These are phyloP conservation scores for Phytophthora melonis DNA, from an alignment of 352 stramenopile genomes.

Conservation along the genomic window DNA sequence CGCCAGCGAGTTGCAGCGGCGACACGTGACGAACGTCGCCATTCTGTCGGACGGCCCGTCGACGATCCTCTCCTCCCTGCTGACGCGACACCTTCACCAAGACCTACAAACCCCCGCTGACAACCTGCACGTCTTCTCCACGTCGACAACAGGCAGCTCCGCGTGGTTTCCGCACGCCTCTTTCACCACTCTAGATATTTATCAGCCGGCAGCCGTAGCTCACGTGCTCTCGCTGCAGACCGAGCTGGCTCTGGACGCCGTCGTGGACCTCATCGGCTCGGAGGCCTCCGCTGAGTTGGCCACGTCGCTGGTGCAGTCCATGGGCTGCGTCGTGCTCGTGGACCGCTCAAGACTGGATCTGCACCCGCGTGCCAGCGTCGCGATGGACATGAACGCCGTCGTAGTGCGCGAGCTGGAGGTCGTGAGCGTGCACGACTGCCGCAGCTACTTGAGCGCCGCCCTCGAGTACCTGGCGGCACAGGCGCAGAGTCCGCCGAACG, in stretches of 20 bases:
- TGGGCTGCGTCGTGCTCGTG: conserved; percentile 55
- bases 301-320: conserved; percentile 51
- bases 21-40: conserved; percentile 36
- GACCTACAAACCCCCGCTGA: conserved; percentile 21
- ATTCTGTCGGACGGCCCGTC: conserved; percentile 33
- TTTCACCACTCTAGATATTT: conserved; percentile 46
- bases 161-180: conserved; percentile 34
- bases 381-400: conserved; percentile 76
- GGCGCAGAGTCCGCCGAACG: conserved; percentile 18
- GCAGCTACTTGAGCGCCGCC: conserved; percentile 36
- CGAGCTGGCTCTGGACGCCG: conserved; percentile 47
- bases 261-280: conserved; percentile 63
- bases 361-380: conserved; percentile 35
- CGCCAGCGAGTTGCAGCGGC: conserved; percentile 34
- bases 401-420: conserved; percentile 76
- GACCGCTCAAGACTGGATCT: conserved; percentile 45
- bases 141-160: conserved; percentile 11
- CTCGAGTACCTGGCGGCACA: conserved; percentile 56
- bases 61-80: conserved; percentile 40
- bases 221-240: conserved; percentile 33
- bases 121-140: conserved; percentile 46
- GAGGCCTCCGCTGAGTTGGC: conserved; percentile 55
- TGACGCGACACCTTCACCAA: conserved; percentile 45
- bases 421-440: conserved; percentile 48
- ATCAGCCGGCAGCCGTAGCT: conserved; percentile 34